These are phyloP conservation scores for Penicillium alfredii DNA, from an alignment of 495 filamentous ascomycete genomes.

Conservation along the genomic window DNA sequence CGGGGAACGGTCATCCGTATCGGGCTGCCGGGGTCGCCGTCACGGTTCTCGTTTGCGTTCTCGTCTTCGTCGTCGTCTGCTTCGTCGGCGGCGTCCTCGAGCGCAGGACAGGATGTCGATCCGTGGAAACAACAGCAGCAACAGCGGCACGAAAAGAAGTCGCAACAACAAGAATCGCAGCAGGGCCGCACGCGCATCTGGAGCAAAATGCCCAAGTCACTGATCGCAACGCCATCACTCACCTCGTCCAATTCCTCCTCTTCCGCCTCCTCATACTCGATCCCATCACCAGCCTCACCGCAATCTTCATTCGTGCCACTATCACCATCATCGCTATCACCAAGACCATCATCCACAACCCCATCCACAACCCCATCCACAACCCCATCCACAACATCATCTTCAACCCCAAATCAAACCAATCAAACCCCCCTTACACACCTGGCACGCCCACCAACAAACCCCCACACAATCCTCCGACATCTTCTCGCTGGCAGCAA, in stretches of 20 bases:
- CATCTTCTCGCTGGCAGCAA: constrained; percentile 39
- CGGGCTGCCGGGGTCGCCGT: constrained; percentile 28
- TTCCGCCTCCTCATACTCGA: constrained; percentile 9
- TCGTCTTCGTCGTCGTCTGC: constrained; percentile 38
- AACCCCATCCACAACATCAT: constrained; percentile 1
- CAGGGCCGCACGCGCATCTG: constrained; percentile 17
- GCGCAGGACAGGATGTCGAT: no score
- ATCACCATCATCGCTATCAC: no score
- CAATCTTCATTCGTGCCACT: constrained; percentile 1
- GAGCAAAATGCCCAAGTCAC: constrained; percentile 18
- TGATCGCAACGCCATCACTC: constrained; percentile 33
- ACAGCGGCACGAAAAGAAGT: neutral
- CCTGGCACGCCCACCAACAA: constrained; percentile 37
- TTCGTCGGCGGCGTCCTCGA: constrained; percentile 8
- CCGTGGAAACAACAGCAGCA: constrained; percentile 5
- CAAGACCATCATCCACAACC: constrained; percentile 4
- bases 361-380: constrained; percentile 6
- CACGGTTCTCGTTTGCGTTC: constrained; percentile 30
- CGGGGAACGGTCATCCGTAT: constrained; percentile 39
- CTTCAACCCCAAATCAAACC: constrained; percentile 8
- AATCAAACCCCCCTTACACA: constrained; percentile 32
- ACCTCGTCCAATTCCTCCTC: constrained; percentile 30
- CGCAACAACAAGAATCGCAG: neutral
- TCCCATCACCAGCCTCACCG: constrained; percentile 9
- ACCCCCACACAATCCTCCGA: constrained; percentile 30